Conservation (phyloP, 108 stramenopile species). For the Nannochloropsis salina region DNA sequence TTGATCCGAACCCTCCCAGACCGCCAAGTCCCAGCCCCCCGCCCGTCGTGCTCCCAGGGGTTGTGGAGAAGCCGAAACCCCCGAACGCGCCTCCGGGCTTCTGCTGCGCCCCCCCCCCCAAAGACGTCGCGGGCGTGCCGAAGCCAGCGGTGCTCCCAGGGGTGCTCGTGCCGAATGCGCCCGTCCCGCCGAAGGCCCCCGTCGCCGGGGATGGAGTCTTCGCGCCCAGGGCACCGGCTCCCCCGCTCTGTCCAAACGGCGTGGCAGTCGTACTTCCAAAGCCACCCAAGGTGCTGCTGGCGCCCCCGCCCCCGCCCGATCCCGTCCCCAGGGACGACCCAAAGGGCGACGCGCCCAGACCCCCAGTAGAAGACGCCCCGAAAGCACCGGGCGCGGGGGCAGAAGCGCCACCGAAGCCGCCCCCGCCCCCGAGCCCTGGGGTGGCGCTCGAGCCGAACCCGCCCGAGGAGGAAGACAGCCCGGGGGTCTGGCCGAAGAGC, state of each 20-base stretch:
- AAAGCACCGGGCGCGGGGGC: neutral
- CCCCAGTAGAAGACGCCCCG: neutral
- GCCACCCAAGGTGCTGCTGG: neutral
- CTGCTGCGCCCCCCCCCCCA: conserved; percentile 8
- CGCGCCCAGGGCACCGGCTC: conserved; percentile 25
- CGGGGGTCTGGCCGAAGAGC: neutral
- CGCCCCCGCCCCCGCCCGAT: neutral
- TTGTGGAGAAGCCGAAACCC: neutral
- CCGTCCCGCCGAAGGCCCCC: neutral
- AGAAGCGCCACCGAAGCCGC: neutral
- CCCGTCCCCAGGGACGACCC: neutral
- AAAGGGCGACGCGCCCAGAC: neutral
- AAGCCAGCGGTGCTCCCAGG: conserved; percentile 24
- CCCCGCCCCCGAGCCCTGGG: neutral
- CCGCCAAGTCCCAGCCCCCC: neutral
- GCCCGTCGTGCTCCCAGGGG: neutral
- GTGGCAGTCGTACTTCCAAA: neutral
- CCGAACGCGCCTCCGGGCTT: conserved; percentile 21
- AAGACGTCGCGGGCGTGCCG: conserved; percentile 23
- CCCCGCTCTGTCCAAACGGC: neutral
- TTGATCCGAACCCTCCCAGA: neutral
- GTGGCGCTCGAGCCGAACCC: neutral
- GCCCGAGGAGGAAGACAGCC: neutral
- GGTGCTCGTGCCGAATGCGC: conserved; percentile 23
- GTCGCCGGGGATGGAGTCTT: conserved; percentile 21